Percentiles rank a stretch among this genome's conserved stretches.
Evolutionary conservation across 306 rosid genomes (phyloP).

Genomic region (Parietaria judaica): DNA sequence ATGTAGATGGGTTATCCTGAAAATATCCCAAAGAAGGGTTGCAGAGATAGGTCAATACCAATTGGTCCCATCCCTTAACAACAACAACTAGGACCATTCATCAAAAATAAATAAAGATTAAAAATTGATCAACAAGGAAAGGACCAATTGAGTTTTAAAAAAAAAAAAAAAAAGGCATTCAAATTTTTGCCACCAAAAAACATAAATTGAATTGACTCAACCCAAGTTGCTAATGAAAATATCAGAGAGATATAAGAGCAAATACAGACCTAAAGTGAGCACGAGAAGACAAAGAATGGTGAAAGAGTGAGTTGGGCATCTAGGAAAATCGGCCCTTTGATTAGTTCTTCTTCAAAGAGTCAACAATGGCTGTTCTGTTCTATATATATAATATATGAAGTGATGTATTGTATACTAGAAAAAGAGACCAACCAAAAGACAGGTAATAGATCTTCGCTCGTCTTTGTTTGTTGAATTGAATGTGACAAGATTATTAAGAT

Average conservation of each 20-base stretch:
- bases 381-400: no score
- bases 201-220: slow-evolving; percentile 13
- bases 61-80: slow-evolving; percentile 63
- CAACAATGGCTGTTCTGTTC: no score
- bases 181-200: not conserved
- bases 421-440: no score
- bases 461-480: no score
- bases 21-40: slow-evolving; percentile 30
- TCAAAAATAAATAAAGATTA: slow-evolving; percentile 19
- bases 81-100: slow-evolving; percentile 35
- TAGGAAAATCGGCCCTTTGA: no score
- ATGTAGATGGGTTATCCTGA: slow-evolving; percentile 65
- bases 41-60: slow-evolving; percentile 38
- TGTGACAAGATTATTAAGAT: no score
- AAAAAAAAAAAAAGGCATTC: slow-evolving; percentile 45
- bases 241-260: not conserved
- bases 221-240: slow-evolving; percentile 53
- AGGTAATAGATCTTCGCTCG: no score
- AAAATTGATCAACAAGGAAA: slow-evolving; percentile 5
- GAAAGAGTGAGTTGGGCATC: no score
- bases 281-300: no score
- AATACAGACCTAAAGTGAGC: no score
- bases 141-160: slow-evolving; percentile 61
- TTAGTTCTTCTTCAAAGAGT: no score
- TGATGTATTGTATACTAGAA: no score